These are phyloP conservation scores for Rhizoctonia solani DNA, from an alignment of 1,284 basidiomycete species.

Conservation along the genomic window DNA sequence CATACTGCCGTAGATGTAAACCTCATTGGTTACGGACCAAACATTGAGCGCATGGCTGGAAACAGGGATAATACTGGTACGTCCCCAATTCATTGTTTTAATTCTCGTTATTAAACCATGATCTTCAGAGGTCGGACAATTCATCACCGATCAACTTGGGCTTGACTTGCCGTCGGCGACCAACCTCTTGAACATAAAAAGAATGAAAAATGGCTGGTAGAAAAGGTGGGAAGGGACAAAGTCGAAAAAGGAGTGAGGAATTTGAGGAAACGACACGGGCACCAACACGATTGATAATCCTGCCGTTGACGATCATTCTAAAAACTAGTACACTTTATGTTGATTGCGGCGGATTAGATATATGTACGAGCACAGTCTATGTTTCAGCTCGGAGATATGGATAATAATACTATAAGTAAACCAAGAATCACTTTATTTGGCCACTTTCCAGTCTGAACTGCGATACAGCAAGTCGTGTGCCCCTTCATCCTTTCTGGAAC, in stretches of 20 bases:
- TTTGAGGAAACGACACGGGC: no score
- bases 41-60: conserved; percentile 25
- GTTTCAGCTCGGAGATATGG: no score
- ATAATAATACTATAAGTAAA: no score
- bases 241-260: conserved; percentile 12
- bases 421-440: no score
- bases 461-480: no score
- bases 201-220: conserved; percentile 35
- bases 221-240: conserved; percentile 36
- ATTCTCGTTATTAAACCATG: background rate
- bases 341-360: no score
- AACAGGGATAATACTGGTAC: conserved; percentile 36
- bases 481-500: no score
- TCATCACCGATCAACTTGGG: conserved; percentile 35
- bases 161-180: conserved; percentile 36
- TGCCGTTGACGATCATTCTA: no score
- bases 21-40: conserved; percentile 38
- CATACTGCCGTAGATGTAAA: conserved; percentile 36
- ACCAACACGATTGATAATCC: no score
- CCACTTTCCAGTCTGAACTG: no score
- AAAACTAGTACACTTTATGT: no score
- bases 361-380: no score
- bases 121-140: conserved; percentile 36
- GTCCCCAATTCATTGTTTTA: background rate
- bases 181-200: conserved; percentile 27